These are phyloP conservation scores for Hypomontagnella submonticulosa DNA, from an alignment of 495 filamentous ascomycete species.

Conservation along the genomic window DNA sequence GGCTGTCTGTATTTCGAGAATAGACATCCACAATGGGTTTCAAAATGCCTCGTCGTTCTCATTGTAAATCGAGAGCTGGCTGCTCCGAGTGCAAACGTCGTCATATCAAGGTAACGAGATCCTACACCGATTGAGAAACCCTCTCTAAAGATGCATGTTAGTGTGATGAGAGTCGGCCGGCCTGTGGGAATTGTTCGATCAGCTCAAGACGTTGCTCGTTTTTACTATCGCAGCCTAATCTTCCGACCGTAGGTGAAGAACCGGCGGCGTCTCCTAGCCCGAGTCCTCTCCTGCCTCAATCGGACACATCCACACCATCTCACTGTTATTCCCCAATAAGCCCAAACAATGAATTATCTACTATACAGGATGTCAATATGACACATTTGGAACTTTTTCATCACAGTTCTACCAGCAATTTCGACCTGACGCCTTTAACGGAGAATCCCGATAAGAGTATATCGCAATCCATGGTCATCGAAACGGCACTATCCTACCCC, in stretches of 20 bases:
- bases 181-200: constrained; percentile 38
- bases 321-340: constrained; percentile 17
- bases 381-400: constrained; percentile 32
- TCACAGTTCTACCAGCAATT: constrained; percentile 19
- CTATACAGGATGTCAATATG: constrained; percentile 35
- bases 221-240: constrained; percentile 23
- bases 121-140: not conserved
- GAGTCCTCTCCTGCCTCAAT: not conserved
- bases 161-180: constrained; percentile 37
- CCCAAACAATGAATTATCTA: constrained; percentile 3
- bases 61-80: constrained; percentile 32
- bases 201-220: constrained; percentile 31
- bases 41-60: constrained; percentile 27
- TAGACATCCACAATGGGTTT: not conserved
- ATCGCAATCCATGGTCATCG: constrained; percentile 6
- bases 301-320: constrained; percentile 19
- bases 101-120: constrained; percentile 36
- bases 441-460: constrained; percentile 1
- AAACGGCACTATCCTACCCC: constrained; percentile 21
- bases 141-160: constrained; percentile 4
- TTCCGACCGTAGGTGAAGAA: constrained; percentile 4
- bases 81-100: constrained; percentile 39
- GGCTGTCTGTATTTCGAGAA: not conserved
- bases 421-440: constrained; percentile 21
- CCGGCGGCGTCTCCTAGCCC: constrained; percentile 17